Evolutionary conservation across 2,329 filamentous ascomycete genomes (phyloP).

Genomic region (Fusarium veterinarium): DNA sequence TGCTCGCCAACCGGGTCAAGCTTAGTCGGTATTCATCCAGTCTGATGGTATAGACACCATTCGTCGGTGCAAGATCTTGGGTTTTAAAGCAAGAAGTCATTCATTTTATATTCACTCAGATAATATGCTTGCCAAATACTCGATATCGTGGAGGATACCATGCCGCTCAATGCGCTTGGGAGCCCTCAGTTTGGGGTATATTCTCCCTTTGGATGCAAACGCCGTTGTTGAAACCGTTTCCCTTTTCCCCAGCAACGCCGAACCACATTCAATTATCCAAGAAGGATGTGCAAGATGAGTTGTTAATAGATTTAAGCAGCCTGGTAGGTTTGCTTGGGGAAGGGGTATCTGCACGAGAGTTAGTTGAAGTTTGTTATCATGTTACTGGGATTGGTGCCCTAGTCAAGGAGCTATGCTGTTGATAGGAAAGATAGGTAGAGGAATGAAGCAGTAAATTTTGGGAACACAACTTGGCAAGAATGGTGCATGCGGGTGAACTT

Average conservation of each 20-base stretch:
- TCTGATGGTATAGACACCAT: slow-evolving; percentile 20
- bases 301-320: slow-evolving; percentile 52
- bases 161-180: slow-evolving; percentile 50
- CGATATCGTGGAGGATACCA: slow-evolving; percentile 58
- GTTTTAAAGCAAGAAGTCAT: slow-evolving; percentile 41
- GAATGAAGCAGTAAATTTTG: slow-evolving; percentile 22
- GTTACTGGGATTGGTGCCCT: slow-evolving; percentile 26
- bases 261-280: slow-evolving; percentile 44
- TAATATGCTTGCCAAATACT: slow-evolving; percentile 47
- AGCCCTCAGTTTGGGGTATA: slow-evolving; percentile 44
- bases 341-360: slow-evolving; percentile 72
- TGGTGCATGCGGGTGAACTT: slow-evolving; percentile 59
- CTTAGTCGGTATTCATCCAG: neutral
- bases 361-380: slow-evolving; percentile 27
- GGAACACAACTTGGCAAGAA: slow-evolving; percentile 12
- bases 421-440: slow-evolving; percentile 36
- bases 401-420: slow-evolving; percentile 15
- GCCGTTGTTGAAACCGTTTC: slow-evolving; percentile 68
- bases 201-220: slow-evolving; percentile 53
- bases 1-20: neutral
- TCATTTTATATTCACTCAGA: slow-evolving; percentile 43
- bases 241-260: slow-evolving; percentile 57
- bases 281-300: slow-evolving; percentile 43
- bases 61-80: slow-evolving; percentile 31
- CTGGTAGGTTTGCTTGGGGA: slow-evolving; percentile 82